phyloP scores from a whole-genome alignment of 148 eudicot genomes.

The Silene uniflora region DNA sequence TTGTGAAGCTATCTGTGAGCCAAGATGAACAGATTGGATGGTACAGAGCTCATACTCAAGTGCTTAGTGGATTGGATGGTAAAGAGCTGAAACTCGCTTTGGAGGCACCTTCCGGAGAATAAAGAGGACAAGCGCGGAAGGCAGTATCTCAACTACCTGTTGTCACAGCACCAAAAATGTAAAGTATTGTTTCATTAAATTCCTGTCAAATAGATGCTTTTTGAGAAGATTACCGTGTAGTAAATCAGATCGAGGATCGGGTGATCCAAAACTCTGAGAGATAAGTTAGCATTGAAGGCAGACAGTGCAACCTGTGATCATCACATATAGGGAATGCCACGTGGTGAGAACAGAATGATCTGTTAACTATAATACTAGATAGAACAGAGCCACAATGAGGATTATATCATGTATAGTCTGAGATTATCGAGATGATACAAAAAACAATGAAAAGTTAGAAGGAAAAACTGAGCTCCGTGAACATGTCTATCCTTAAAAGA shows the following conservation, averaged over 20 bases:
- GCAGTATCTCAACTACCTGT: slow-evolving; percentile 50
- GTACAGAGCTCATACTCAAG: background rate
- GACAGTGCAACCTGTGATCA: slow-evolving; percentile 62
- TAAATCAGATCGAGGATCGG: slow-evolving; percentile 69
- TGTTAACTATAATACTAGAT: no score
- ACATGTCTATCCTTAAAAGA: no score
- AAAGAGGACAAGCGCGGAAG: slow-evolving; percentile 49
- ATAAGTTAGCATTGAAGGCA: slow-evolving; percentile 68
- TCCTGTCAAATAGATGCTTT: background rate
- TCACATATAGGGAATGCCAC: background rate
- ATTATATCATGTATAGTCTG: background rate
- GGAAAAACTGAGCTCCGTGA: no score
- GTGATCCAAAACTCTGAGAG: slow-evolving; percentile 84
- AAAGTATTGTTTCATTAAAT: background rate
- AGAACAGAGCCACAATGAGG: background rate
- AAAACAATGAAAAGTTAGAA: no score
- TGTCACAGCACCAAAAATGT: slow-evolving; percentile 3
- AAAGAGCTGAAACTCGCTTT: slow-evolving; percentile 37
- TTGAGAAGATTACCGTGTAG: slow-evolving; percentile 26
- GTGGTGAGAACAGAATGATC: background rate
- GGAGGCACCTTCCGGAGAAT: slow-evolving; percentile 50
- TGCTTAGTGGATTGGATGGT: slow-evolving; percentile 39
- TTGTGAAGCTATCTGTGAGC: background rate
- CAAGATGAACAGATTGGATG: no score
- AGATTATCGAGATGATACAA: background rate